These are phyloP conservation scores for Leccinum pachyderme DNA, from an alignment of 1,284 basidiomycete species.

Conservation along the genomic window DNA sequence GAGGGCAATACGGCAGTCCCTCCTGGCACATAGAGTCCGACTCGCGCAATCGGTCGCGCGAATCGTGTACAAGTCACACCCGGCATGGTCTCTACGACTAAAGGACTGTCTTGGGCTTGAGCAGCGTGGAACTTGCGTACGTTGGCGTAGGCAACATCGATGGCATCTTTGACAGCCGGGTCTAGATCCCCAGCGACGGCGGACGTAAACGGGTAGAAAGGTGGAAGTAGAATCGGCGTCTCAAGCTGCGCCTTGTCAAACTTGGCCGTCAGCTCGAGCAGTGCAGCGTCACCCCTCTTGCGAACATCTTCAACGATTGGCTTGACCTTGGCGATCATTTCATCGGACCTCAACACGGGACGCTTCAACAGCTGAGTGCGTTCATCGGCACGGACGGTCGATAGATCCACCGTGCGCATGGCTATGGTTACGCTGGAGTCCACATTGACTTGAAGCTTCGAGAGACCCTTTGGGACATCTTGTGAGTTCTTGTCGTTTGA, in stretches of 20 bases:
- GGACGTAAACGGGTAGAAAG: constrained; percentile 60
- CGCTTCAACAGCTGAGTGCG: constrained; percentile 77
- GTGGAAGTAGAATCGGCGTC: constrained; percentile 65
- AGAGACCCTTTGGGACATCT: constrained; percentile 27
- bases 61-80: constrained; percentile 96
- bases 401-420: constrained; percentile 74
- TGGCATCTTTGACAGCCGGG: constrained; percentile 71
- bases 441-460: constrained; percentile 25
- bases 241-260: constrained; percentile 81
- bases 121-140: constrained; percentile 89
- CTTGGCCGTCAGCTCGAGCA: constrained; percentile 89
- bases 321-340: constrained; percentile 94
- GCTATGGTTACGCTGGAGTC: constrained; percentile 53
- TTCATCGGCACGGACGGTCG: constrained; percentile 52
- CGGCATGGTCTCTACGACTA: constrained; percentile 96
- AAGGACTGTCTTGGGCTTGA: constrained; percentile 68
- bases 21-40: constrained; percentile 97
- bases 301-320: constrained; percentile 94
- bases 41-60: constrained; percentile 89
- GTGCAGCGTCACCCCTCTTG: constrained; percentile 79
- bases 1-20: constrained; percentile 96
- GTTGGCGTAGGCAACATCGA: constrained; percentile 91
- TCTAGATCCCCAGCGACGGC: constrained; percentile 57
- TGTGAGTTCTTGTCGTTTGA: constrained; percentile 35
- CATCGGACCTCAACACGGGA: constrained; percentile 88